Base-by-base conservation (phyloP, 2,329 filamentous ascomycete species). In the Ceratocystis harringtonii region DNA sequence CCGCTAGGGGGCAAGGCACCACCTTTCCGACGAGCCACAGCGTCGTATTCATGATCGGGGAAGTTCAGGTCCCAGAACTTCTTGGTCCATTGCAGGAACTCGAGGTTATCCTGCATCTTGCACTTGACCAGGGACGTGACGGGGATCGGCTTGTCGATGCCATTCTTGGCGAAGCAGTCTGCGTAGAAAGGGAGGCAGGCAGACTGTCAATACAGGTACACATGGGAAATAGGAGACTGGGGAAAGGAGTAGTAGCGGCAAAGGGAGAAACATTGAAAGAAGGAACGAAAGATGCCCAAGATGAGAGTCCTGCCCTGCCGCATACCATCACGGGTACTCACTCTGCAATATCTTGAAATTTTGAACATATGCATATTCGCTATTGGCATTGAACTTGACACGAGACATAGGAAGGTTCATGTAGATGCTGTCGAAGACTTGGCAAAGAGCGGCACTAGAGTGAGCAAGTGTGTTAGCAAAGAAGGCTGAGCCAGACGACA, bases 71-170 rank as follows among this genome's bases (percentile, higher is more conserved):
- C 94, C 94, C 94, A 99, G 80, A 91, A 96, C 71, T 83, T 82
- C 83, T 99, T 99, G 67, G 87, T 87, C 88, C 91, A 99, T 78
- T 99, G 94, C 68, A 99, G 81, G 76, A 99, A 99, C 74, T 97
- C 94, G 71, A 99, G 88, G 79, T 99, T 99, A 77, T 99, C 94
- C 82, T 99, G 94, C 92, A 99, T 99, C 81, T 96, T 96, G 82
- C 94, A 99, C 77, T 97, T 99, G 72, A 94, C 84, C 68, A 99
- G 85, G 67, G 83, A 80, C 76, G 96, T 85, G 74, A 97, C 90
- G 67, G 90, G 90, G 71, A 99, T 86, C 32, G 88, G 87, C 75
- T 91, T 91, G 72, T 97, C 92, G 78, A 99, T 83, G 69, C 85
- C 80, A 78, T 97, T 92, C 76, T 88, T 89, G 68, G 85, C 81